These are phyloP conservation scores for Clarireedia paspali DNA, from an alignment of 2,329 filamentous ascomycete species.

Conservation along the genomic window DNA sequence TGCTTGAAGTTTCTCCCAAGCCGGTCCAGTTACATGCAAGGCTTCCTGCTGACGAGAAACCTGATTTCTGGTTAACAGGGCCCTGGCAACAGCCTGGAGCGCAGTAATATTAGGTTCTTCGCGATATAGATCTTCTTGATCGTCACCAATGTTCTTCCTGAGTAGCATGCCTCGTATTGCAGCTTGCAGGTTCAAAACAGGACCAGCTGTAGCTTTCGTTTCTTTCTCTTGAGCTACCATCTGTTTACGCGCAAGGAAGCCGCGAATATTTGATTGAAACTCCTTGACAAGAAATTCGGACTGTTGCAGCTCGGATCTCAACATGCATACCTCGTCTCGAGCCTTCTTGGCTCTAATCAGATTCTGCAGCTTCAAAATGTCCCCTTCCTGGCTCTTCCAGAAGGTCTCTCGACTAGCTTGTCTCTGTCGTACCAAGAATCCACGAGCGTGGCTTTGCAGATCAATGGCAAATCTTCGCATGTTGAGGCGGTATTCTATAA, in stretches of 20 bases:
- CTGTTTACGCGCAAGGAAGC: conserved; percentile 55
- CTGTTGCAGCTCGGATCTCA: conserved; percentile 50
- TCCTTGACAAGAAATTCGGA: conserved; percentile 57
- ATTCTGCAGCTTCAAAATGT: conserved; percentile 75
- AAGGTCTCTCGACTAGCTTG: conserved; percentile 55
- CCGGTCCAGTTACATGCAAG: conserved; percentile 41
- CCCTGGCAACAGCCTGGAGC: conserved; percentile 58
- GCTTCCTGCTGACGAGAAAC: conserved; percentile 43
- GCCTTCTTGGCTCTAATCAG: conserved; percentile 64
- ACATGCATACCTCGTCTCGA: conserved; percentile 48
- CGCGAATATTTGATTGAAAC: conserved; percentile 59
- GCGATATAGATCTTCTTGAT: conserved; percentile 44
- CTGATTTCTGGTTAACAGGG: conserved; percentile 49
- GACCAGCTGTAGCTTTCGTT: conserved; percentile 42
- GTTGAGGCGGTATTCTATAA: conserved; percentile 70
- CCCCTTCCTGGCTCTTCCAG: conserved; percentile 62
- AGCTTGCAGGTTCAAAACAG: conserved; percentile 42
- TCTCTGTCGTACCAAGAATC: conserved; percentile 62
- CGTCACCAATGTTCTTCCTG: conserved; percentile 45
- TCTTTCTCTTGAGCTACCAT: conserved; percentile 48
- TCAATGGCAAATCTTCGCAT: conserved; percentile 76
- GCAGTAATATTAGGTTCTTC: conserved; percentile 43
- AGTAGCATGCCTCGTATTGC: conserved; percentile 35
- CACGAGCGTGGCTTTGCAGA: conserved; percentile 73
- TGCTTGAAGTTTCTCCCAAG: conserved; percentile 42